phyloP scores from a whole-genome alignment of 148 eudicot genomes.

The Camellia sinensis region DNA sequence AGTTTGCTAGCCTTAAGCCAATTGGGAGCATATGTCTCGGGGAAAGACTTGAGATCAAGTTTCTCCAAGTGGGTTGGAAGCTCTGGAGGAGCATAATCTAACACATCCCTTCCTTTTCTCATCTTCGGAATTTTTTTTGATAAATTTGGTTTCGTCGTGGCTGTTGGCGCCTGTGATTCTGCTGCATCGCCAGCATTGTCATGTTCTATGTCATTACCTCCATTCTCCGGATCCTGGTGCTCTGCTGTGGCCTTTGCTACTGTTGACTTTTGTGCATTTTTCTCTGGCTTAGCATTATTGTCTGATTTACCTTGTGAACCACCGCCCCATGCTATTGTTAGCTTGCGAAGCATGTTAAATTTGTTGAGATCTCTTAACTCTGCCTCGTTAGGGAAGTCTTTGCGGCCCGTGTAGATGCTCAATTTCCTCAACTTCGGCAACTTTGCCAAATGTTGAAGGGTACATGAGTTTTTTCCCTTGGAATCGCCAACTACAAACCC shows the following conservation, averaged over 20 bases:
- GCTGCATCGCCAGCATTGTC: not conserved
- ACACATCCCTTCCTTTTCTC: not conserved
- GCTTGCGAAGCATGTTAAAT: constrained; percentile 17
- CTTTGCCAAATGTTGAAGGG: constrained; percentile 26
- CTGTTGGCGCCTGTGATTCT: not conserved
- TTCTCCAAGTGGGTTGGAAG: constrained; percentile 25
- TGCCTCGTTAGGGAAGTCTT: constrained; percentile 9
- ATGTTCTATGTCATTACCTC: not conserved
- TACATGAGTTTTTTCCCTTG: constrained; percentile 15
- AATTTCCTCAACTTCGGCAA: constrained; percentile 25
- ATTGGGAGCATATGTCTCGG: constrained; percentile 4
- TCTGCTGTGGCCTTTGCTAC: not conserved
- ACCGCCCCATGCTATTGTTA: constrained; percentile 23
- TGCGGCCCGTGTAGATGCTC: constrained; percentile 23
- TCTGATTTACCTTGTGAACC: not conserved
- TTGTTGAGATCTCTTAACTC: not conserved
- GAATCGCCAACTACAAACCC: constrained; percentile 35
- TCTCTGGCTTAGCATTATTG: not conserved
- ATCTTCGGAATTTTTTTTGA: not conserved
- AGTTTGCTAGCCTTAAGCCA: constrained; percentile 21
- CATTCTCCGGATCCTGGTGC: not conserved
- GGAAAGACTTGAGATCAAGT: constrained; percentile 32
- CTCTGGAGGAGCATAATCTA: not conserved
- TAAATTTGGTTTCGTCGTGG: not conserved
- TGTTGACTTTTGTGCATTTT: not conserved